Base-by-base conservation (phyloP, 2,329 filamentous ascomycete genomes). In the Trichoderma koningii region DNA sequence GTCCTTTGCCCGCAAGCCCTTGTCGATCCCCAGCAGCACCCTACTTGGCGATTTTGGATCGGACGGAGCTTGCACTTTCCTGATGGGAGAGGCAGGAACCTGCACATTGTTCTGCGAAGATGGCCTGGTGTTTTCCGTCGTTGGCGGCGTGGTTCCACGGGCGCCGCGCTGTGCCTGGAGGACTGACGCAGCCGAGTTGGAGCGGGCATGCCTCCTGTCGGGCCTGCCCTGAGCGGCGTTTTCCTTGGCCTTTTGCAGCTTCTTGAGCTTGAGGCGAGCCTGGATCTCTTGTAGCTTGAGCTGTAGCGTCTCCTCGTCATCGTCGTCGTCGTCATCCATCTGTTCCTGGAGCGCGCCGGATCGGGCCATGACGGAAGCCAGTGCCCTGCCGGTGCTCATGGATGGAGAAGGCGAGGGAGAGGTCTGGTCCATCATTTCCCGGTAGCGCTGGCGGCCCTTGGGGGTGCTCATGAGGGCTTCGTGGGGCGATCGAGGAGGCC, bases 261-360 rank as follows among this genome's bases (percentile, higher is more conserved):
- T 93, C 77, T 97, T 98, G 69, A 98, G 77, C 76, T 89, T 95
- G 60, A 98, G 79, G 66, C 90, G 89, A 7, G 93, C 92, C 76
- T 98, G 89, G 66, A 99, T 96, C 63, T 91, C 92, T 69, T 93
- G 88, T 5, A 98, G 80, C 74, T 96, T 89, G 68, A 99, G 80
- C 73, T 96, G 87, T 41, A 98, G 79, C 1, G 88, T 96, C 80
- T 98, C 93, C 76, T 97, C 94, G 70, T 96, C 93, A 7, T 96
- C 90, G 5, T 91, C 89, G 0, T 89, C 87, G 5, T 79, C 79
- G 19, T 63, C 60, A 63, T 63, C 72, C 15, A 73, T 74, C 12
- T 71, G 72, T 55, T 72, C 69, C 17, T 71, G 67, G 44, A 74
- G 64, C 75, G 75, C 68, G 78, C 78, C 55, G 76, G 69, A 48